Base-by-base conservation (phyloP, 371 early-diverging fungal species). In the Circinella minor region DNA sequence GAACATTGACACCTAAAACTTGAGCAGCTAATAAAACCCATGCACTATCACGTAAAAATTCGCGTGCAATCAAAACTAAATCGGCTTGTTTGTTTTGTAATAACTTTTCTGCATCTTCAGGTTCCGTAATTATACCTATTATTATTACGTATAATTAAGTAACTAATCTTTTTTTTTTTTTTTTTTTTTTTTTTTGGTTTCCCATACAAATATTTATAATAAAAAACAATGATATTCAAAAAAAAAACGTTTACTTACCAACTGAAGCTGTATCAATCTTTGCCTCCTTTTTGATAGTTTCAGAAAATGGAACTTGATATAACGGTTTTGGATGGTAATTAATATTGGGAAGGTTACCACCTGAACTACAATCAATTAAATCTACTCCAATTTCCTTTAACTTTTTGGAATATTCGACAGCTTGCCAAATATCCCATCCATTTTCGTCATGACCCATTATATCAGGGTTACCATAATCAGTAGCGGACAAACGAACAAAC, bases 251-350 rank as follows among this genome's bases (percentile, higher is more conserved):
- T 47, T 15, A 51, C 51, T 13, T 51, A 51, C 51, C 51, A 0
- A 96, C 96, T 1, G 94, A 88, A 2, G 84, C 90, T 6, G 90
- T 86, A 1, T 77, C 43, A 38, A 94, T 73, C 9, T 76, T 88
- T 6, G 88, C 86, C 0, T 86, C 83, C 55, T 86, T 72, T 69
- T 84, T 84, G 68, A 96, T 73, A 1, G 73, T 71, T 34, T 83
- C 81, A 4, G 92, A 86, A 75, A 90, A 89, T 4, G 88, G 89
- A 2, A 94, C 93, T 76, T 95, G 95, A 78, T 88, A 95, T 1
- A 86, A 80, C 0, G 88, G 89, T 8, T 20, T 78, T 9, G 72
- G 76, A 6, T 80, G 79, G 61, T 93, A 87, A 46, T 80, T 73
- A 63, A 89, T 87, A 13, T 74, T 77, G 49, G 71, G 67, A 3